A percentile compares a stretch with the other conserved stretches of the same genome.
Evolutionary conservation across 805 yeast genomes (phyloP).

Genomic region (Sugiyamaella valdiviana): DNA sequence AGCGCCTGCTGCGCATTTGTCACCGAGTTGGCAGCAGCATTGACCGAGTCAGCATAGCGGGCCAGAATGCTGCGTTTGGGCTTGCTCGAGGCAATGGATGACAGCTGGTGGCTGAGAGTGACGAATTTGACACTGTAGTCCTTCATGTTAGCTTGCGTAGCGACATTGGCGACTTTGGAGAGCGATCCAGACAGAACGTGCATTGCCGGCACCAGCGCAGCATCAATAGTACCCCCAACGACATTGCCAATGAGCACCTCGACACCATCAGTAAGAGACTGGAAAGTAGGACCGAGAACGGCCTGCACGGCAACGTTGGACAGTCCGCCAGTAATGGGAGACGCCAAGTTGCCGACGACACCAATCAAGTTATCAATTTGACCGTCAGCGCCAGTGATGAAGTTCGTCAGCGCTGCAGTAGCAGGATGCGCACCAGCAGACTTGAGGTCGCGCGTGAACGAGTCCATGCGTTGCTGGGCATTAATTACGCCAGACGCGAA

Average conservation of each 20-base stretch:
- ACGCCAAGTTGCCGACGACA: conserved; percentile 7
- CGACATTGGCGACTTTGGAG: conserved; percentile 7
- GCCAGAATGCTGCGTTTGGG: not conserved
- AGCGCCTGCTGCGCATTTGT: not conserved
- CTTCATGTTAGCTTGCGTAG: conserved; percentile 8
- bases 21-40: not conserved
- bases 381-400: conserved; percentile 21
- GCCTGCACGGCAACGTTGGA: conserved; percentile 10
- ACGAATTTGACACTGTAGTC: conserved; percentile 5
- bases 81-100: conserved; percentile 1
- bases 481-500: conserved; percentile 13
- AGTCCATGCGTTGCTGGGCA: conserved; percentile 14
- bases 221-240: conserved; percentile 16
- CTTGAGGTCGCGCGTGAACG: conserved; percentile 7
- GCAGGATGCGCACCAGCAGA: conserved; percentile 12
- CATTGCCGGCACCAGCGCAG: conserved; percentile 11
- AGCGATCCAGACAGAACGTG: conserved; percentile 9
- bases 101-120: conserved; percentile 5
- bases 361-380: conserved; percentile 22
- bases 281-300: conserved; percentile 20
- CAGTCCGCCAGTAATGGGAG: conserved; percentile 16
- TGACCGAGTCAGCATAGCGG: conserved; percentile 1
- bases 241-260: conserved; percentile 22
- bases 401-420: conserved; percentile 15
- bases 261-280: conserved; percentile 21